Base-by-base conservation (phyloP, 192 early-diverging fungal species). In the Rhizophagus sp. region DNA sequence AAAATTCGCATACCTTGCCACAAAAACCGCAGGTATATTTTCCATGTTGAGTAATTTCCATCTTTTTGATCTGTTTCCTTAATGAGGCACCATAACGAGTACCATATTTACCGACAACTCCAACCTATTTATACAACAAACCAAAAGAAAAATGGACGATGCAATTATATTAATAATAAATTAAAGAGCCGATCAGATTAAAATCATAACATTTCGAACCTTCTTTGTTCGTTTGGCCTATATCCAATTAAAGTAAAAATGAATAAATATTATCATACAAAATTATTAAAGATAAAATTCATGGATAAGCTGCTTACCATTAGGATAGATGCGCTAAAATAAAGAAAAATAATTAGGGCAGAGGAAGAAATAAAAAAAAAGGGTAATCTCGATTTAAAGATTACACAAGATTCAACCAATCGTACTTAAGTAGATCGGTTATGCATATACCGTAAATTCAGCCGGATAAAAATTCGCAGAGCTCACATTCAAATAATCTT, bases 11-110 rank as follows among this genome's bases (percentile, higher is more conserved):
- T 86, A 94, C 93, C 88, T 97, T 97, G 82, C 98, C 97, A 90
- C 98, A 99, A 97, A 99, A 99, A 83, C 96, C 93, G 91, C 98
- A 99, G 82, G 95, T 97, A 95, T 99, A 99, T 90, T 96, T 96
- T 87, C 93, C 90, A 91, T 99, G 98, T 90, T 99, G 98, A 86
- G 96, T 95, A 88, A 98, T 96, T 94, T 99, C 98, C 83, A 85
- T 85, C 78, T 85, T 85, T 82, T 85, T 85, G 73, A 90, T 88
- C 84, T 90, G 89, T 92, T 99, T 99, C 91, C 98, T 92, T 83
- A 99, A 93, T 76, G 98, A 98, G 82, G 98, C 96, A 96, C 98
- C 98, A 91, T 99, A 99, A 90, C 98, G 96, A 85, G 95, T 95
- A 92, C 98, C 98, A 94, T 99, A 99, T 89, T 99, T 99, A 87